Evolutionary conservation across 257 asterid genomes (phyloP).

Genomic region (Solanum peruvianum): DNA sequence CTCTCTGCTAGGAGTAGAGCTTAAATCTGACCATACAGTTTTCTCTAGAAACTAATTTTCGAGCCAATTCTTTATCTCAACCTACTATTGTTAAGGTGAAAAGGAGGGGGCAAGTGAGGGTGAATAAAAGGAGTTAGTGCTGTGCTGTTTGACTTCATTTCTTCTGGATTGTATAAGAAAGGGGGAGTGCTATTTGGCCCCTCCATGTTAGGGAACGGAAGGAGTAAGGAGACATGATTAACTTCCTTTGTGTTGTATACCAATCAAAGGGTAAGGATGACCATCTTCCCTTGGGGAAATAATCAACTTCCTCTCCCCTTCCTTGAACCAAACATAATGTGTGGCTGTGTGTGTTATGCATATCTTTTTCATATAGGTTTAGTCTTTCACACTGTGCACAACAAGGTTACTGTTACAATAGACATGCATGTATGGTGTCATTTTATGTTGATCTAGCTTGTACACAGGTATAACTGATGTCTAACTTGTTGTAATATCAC

Average conservation of each 20-base stretch:
- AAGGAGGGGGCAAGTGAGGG: neutral
- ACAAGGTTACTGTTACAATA: neutral
- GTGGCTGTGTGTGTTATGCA: neutral
- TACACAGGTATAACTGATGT: neutral
- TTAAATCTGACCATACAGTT: neutral
- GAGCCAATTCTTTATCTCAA: neutral
- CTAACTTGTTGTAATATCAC: neutral
- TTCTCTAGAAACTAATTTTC: neutral
- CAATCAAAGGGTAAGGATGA: neutral
- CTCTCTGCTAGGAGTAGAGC: neutral
- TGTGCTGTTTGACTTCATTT: neutral
- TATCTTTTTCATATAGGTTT: neutral
- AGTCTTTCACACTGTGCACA: neutral
- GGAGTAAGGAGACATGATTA: neutral
- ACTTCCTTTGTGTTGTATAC: neutral
- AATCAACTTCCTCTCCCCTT: neutral
- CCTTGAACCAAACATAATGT: neutral
- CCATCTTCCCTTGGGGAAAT: neutral
- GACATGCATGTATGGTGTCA: neutral
- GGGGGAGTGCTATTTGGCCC: neutral
- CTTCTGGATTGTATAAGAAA: neutral
- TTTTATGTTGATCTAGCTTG: neutral
- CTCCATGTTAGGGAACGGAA: neutral
- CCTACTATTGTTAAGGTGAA: neutral
- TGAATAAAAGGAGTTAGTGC: neutral